A percentile compares a stretch with the other conserved stretches of the same genome.
phyloP scores from a whole-genome alignment of 1,139 yeast species.

The Wickerhamomyces sp. region DNA sequence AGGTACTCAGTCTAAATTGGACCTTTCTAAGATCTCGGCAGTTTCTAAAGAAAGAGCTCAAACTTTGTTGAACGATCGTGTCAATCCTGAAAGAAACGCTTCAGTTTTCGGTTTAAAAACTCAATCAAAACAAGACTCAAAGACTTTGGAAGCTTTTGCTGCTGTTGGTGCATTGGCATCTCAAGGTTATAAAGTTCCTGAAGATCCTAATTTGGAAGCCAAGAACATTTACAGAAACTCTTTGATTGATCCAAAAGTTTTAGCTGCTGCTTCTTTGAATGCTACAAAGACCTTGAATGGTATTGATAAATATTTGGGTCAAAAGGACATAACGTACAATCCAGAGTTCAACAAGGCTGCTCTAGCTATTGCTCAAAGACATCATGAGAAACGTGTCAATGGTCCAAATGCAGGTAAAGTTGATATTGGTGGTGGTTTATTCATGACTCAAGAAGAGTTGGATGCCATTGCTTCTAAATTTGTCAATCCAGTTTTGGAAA shows the following conservation, averaged over 20 bases:
- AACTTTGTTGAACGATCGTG: conserved; percentile 29
- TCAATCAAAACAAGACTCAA: conserved; percentile 18
- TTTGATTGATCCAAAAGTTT: conserved; percentile 49
- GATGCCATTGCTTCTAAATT: conserved; percentile 76
- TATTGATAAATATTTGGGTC: conserved; percentile 35
- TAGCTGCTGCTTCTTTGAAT: conserved; percentile 55
- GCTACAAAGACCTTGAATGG: conserved; percentile 46
- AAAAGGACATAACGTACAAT: conserved; percentile 31
- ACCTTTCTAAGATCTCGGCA: conserved; percentile 27
- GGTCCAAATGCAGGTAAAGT: conserved; percentile 43
- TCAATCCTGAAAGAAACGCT: conserved; percentile 39
- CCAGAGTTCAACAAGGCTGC: conserved; percentile 43
- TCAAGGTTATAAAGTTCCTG: conserved; percentile 23
- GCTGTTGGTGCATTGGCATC: conserved; percentile 34
- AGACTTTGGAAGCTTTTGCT: conserved; percentile 25
- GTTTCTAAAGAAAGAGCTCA: conserved; percentile 18
- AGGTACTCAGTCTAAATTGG: conserved; percentile 26
- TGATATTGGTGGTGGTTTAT: conserved; percentile 85
- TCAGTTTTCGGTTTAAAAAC: conserved; percentile 39
- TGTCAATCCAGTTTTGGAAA: conserved; percentile 81
- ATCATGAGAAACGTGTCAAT: conserved; percentile 23
- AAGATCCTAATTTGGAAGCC: conserved; percentile 21
- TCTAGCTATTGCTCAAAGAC: conserved; percentile 58
- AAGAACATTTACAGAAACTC: conserved; percentile 25
- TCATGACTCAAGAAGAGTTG: conserved; percentile 70